These are phyloP conservation scores for Lepidium aucheri DNA, from an alignment of 345 rosid genomes.

Conservation along the genomic window DNA sequence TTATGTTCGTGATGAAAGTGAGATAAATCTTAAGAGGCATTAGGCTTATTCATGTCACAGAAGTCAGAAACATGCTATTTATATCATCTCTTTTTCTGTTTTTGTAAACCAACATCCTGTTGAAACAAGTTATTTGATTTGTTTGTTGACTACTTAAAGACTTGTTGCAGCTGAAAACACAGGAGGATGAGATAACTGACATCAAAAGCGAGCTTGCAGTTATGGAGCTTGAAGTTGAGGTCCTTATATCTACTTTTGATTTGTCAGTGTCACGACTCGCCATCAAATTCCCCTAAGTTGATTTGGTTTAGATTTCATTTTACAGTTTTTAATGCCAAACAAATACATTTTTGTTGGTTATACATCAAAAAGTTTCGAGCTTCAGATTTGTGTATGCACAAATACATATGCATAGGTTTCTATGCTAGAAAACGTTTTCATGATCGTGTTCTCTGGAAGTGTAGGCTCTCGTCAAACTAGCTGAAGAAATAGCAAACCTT, in stretches of 20 bases:
- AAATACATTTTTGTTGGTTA: background rate
- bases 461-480: too few relatives aligned
- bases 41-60: too few relatives aligned
- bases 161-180: constrained; percentile 39
- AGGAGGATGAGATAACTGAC: constrained; percentile 50
- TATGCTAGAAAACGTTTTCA: too few relatives aligned
- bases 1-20: too few relatives aligned
- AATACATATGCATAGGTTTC: background rate
- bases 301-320: background rate
- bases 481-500: too few relatives aligned
- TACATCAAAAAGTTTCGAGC: background rate
- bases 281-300: background rate
- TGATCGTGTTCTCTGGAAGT: too few relatives aligned
- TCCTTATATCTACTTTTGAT: background rate
- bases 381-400: background rate
- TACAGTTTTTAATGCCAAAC: background rate
- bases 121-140: background rate
- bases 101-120: too few relatives aligned
- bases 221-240: constrained; percentile 84
- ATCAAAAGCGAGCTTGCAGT: constrained; percentile 77
- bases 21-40: too few relatives aligned
- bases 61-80: too few relatives aligned
- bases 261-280: background rate
- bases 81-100: too few relatives aligned
- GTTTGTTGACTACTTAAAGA: background rate